Evolutionary conservation across 1,284 basidiomycete genomes (phyloP), one percentile per base, ranked within the genome.

Genomic region (Melampsora larici-populina): DNA sequence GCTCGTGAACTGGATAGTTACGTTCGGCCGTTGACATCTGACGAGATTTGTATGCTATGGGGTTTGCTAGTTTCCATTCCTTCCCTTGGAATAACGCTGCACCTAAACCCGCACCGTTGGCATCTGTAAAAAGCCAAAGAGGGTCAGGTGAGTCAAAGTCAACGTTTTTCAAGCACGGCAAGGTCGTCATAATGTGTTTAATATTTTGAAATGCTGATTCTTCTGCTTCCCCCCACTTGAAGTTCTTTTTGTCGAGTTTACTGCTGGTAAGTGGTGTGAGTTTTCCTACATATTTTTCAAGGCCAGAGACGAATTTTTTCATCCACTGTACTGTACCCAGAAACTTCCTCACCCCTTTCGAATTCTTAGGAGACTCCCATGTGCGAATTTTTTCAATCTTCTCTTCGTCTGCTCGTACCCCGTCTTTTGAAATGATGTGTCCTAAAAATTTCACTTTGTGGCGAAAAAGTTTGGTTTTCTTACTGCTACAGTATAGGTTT

Each of bases 391-490:
- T n/a, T n/a, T n/a, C n/a, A n/a, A n/a, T n/a, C n/a, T n/a, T n/a
- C n/a, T 65, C 43, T 1, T 21, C 43, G 29, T 40, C 43, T 11
- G 63, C 43, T 26, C 81, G 58, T 15, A 86, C 83, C 0, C 86
- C 84, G 0, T 73, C 13, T 0, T 15, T 46, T 0, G 82, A 84
- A 60, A 86, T 82, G 21, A 72, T 71, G 75, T 86, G 85, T 0
- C 86, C 85, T 0, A 86, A 80, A 78, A 86, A 85, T 13, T 79
- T 69, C 1, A 85, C 36, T 18, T 81, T 74, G 0, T 46, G 68
- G 0, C 73, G 62, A 77, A 85, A 86, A 0, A 86, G 78, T 0
- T 51, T 5, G n/a, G 67, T 69, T 31, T 69, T 69, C n/a, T 69
- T 69, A 1, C 29, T 46, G 21, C 13, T 79, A 67, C 0, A 81